Base-by-base conservation (phyloP, 192 early-diverging fungal species). In the Rhizoclosmatium globosum region DNA sequence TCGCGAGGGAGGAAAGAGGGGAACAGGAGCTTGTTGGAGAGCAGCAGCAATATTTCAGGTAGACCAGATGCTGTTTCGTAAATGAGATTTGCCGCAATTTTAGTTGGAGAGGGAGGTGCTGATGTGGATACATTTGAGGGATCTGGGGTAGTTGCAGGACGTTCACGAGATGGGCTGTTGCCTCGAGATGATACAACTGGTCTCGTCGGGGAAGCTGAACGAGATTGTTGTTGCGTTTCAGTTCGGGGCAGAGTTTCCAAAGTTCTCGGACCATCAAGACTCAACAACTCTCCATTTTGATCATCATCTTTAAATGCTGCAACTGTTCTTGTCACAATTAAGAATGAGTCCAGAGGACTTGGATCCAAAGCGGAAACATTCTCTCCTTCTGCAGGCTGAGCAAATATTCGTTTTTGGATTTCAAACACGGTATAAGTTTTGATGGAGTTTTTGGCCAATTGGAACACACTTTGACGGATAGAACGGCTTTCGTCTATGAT, bases 371-470 rank as follows among this genome's bases (percentile, higher is more conserved):
- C 23, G 31, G 31, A 31, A 31, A 31, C 31, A 31, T 31, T 31
- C 31, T 31, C 31, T 7, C 23, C 21, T 7, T 7, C 50, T 13
- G 50, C 6, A 13, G 38, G 23, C 21, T 41, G 19, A 11, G 42
- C 62, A 38, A 68, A 53, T 4, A 82, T 21, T n/a, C 78, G 77
- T n/a, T 74, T 71, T 66, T 83, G 85, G 47, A 82, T 74, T 48
- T 86, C 82, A 53, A 85, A 87, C 2, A 79, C 79, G 17, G 74
- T 78, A 42, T 62, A 87, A 21, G 87, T 80, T 61, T 78, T 84
- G 4, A n/a, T 4, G 7, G 9, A 21, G 21, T 47, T 57, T 57
- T 78, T 84, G 2, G 66, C 71, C n/a, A 83, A 47, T 21, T 85
- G 44, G 71, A 81, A 86, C 39, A 6, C 61, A 43, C 47, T 66